phyloP scores from a whole-genome alignment of 1,139 yeast genomes.

The Casaregolazyma suthepensis region DNA sequence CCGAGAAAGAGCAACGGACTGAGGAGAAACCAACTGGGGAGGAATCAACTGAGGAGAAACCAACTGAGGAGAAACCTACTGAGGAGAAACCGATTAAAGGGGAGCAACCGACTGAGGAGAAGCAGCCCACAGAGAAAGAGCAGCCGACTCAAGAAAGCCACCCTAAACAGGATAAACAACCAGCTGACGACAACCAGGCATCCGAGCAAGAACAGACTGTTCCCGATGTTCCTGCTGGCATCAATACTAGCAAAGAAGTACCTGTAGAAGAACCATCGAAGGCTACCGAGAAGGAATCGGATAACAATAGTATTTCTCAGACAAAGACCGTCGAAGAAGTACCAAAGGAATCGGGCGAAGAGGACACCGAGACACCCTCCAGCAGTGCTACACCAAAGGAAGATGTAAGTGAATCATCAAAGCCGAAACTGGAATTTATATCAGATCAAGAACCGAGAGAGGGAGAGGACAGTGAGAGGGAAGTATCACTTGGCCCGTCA shows the following conservation, averaged over 20 bases:
- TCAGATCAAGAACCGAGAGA: constrained; percentile 2
- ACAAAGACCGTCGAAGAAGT: background rate
- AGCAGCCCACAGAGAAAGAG: background rate
- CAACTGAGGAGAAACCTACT: background rate
- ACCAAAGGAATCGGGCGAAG: background rate
- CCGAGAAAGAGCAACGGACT: background rate
- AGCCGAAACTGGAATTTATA: background rate
- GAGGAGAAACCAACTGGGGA: background rate
- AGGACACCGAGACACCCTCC: background rate
- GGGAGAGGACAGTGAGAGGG: background rate
- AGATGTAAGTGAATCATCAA: background rate
- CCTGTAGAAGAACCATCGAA: background rate
- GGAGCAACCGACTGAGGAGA: background rate
- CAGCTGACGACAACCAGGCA: background rate
- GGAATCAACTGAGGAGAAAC: background rate
- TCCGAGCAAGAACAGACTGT: background rate
- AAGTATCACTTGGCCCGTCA: background rate
- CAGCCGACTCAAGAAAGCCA: background rate
- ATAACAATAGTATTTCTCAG: too few relatives aligned
- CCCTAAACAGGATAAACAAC: too few relatives aligned
- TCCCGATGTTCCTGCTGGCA: background rate
- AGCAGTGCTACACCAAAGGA: background rate
- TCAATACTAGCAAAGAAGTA: background rate
- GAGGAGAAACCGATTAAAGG: background rate
- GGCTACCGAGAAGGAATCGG: background rate